Conservation (phyloP, 768 basidiomycete species). For the Galerina sulciceps region DNA sequence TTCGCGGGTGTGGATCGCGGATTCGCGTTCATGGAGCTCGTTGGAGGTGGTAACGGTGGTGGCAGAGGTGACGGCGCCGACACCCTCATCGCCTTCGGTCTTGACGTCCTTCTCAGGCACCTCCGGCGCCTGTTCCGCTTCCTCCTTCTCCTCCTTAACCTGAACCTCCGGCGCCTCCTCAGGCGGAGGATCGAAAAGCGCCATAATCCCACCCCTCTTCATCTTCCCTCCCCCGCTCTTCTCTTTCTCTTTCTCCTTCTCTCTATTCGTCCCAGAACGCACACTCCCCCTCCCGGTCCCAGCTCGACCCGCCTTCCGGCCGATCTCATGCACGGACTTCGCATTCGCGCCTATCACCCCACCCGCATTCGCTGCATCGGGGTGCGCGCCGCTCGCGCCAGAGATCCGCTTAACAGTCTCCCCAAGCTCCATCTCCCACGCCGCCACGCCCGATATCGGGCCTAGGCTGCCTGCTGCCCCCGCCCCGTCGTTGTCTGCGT, state of each 20-base stretch:
- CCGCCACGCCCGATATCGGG: conserved; percentile 25
- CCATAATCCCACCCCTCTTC: conserved; percentile 8
- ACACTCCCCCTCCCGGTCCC: neutral
- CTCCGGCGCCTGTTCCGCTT: neutral
- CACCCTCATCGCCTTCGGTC: neutral
- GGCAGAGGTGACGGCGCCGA: neutral
- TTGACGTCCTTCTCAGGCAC: neutral
- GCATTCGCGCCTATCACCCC: too few species aligned
- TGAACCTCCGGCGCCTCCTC: neutral
- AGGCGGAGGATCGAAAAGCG: conserved; percentile 11
- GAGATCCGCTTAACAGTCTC: conserved; percentile 30
- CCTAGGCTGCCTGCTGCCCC: neutral
- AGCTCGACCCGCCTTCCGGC: conserved; percentile 3
- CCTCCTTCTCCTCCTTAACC: neutral
- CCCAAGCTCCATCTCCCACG: conserved; percentile 33
- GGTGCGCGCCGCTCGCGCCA: neutral
- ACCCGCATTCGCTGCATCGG: neutral
- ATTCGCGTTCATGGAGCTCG: neutral
- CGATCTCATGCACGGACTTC: conserved; percentile 5
- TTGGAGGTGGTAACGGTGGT: neutral
- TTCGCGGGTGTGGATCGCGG: conserved; percentile 7
- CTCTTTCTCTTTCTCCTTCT: neutral
- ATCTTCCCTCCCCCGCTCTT: neutral
- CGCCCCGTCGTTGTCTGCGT: neutral
- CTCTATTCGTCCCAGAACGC: neutral